Percentiles rank a stretch among this genome's conserved stretches.
Evolutionary conservation across 192 early-diverging fungal genomes (phyloP).

Genomic region (Linnemannia zychae): DNA sequence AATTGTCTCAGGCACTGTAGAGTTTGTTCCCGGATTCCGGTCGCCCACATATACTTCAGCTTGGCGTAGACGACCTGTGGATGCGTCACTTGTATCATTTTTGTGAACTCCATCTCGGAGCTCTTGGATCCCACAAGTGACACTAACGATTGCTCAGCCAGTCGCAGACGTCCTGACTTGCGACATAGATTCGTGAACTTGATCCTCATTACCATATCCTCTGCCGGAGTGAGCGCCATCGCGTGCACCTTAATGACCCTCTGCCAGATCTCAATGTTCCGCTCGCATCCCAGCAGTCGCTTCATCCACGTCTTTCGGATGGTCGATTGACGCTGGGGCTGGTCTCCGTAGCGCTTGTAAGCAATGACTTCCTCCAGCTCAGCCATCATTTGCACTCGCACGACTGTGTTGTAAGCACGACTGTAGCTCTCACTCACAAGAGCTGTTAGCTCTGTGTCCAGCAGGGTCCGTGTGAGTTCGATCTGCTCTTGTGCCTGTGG

Average conservation of each 20-base stretch:
- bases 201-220: conserved; percentile 96
- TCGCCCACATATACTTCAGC: conserved; percentile 92
- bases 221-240: conserved; percentile 89
- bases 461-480: conserved; percentile 79
- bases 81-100: conserved; percentile 37
- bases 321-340: conserved; percentile 75
- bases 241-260: conserved; percentile 87
- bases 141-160: conserved; percentile 83
- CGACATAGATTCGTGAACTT: conserved; percentile 96
- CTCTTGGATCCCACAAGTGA: conserved; percentile 60
- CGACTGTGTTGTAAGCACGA: conserved; percentile 88
- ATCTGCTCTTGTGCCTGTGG: conserved; percentile 80
- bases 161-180: conserved; percentile 83
- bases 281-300: conserved; percentile 87
- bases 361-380: conserved; percentile 97
- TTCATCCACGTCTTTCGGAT: conserved; percentile 93
- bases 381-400: conserved; percentile 96
- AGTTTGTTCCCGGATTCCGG: conserved; percentile 74
- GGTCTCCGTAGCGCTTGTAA: conserved; percentile 85
- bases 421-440: conserved; percentile 94
- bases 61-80: conserved; percentile 92
- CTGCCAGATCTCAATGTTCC: conserved; percentile 97
- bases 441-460: conserved; percentile 89
- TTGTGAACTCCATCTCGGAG: conserved; percentile 24
- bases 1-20: conserved; percentile 85